Conservation (phyloP, 2,329 filamentous ascomycete genomes). For the Coleophoma eucalyptorum region DNA sequence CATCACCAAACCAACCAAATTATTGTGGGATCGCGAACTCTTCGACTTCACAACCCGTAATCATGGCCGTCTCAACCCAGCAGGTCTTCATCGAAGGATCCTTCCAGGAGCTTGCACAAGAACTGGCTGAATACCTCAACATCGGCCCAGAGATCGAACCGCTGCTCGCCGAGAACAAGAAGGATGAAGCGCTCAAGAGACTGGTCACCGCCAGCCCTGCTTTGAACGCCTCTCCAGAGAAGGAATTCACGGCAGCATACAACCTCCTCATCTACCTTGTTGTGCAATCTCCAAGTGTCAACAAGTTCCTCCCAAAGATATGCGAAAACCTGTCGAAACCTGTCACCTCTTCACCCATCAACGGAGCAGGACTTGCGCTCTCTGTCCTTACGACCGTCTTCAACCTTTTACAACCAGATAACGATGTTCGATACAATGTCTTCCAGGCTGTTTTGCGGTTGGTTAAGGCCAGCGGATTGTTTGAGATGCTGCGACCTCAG, state of each 20-base stretch:
- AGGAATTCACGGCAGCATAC: slow-evolving; percentile 94
- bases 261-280: slow-evolving; percentile 95
- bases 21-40: background rate
- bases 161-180: slow-evolving; percentile 67
- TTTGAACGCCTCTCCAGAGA: slow-evolving; percentile 85
- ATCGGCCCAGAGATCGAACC: slow-evolving; percentile 66
- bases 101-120: slow-evolving; percentile 88
- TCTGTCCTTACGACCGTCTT: slow-evolving; percentile 93
- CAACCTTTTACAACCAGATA: slow-evolving; percentile 78
- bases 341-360: slow-evolving; percentile 78
- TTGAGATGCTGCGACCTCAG: slow-evolving; percentile 79
- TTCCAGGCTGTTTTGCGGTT: slow-evolving; percentile 86
- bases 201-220: slow-evolving; percentile 74
- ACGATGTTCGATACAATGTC: slow-evolving; percentile 83
- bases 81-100: slow-evolving; percentile 81
- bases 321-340: slow-evolving; percentile 89
- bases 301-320: slow-evolving; percentile 81
- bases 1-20: background rate
- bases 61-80: slow-evolving; percentile 22
- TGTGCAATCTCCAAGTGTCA: slow-evolving; percentile 77
- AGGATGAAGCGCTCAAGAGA: slow-evolving; percentile 84
- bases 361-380: slow-evolving; percentile 81
- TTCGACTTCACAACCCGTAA: slow-evolving; percentile 6
- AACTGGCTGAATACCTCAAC: slow-evolving; percentile 94
- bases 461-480: slow-evolving; percentile 70